Percentiles rank a stretch among this genome's conserved stretches.
phyloP scores from a whole-genome alignment of 164 flowering plant species.

The Aristolochia fimbriata region DNA sequence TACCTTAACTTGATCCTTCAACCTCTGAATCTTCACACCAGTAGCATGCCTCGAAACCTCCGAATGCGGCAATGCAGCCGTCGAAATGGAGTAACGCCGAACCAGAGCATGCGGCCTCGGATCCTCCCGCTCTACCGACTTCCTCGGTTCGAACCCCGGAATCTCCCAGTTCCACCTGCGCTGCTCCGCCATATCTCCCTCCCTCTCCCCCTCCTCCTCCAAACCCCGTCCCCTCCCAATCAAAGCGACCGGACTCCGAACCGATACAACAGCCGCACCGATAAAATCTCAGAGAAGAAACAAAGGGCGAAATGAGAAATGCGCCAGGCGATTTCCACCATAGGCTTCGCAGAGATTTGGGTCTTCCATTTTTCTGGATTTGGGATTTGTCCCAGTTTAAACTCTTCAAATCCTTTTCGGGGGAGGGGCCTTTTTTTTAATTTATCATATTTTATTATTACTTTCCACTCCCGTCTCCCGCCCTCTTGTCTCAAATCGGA shows the following conservation, averaged over 20 bases:
- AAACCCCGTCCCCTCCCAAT: not conserved
- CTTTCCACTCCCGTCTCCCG: constrained; percentile 1
- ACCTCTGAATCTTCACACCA: constrained; percentile 39
- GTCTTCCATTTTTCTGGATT: not conserved
- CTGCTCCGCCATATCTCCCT: constrained; percentile 52
- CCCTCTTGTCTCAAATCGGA: constrained; percentile 2
- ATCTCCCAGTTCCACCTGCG: constrained; percentile 96
- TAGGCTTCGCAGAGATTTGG: not conserved
- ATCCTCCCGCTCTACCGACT: constrained; percentile 33
- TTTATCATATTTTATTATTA: not conserved
- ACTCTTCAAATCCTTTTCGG: too few relatives aligned
- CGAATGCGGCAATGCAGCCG: constrained; percentile 25
- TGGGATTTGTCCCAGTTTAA: not conserved
- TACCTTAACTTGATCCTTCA: constrained; percentile 79
- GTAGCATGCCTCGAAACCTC: constrained; percentile 24
- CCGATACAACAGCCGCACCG: not conserved
- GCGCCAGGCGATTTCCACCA: not conserved
- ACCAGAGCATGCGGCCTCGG: constrained; percentile 31
- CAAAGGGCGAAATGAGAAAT: not conserved
- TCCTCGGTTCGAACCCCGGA: constrained; percentile 75
- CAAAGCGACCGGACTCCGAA: not conserved
- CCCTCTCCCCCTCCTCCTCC: not conserved
- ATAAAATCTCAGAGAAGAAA: not conserved
- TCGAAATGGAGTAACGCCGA: constrained; percentile 69
- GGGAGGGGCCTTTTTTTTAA: not conserved